Base-by-base conservation (phyloP, 768 basidiomycete species). In the Neoboletus magnificus region DNA sequence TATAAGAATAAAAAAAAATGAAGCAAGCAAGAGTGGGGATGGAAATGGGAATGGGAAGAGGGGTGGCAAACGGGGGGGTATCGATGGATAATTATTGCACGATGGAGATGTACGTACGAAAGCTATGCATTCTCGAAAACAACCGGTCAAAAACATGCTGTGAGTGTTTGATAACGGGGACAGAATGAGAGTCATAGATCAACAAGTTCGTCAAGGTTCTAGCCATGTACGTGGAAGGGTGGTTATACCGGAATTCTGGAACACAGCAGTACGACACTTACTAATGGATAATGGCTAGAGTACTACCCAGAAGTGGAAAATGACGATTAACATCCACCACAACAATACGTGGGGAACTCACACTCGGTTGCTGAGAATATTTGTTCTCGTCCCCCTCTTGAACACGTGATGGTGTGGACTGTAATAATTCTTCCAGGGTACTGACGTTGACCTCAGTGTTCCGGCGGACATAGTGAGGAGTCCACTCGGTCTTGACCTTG, bases 141-240 rank as follows among this genome's bases (percentile, higher is more conserved):
- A 20, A 46, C 11, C 5, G 25, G 9, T 13, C 20, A 48, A 33
- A 43, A 33, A 39, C 2, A 0, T 36, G 29, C 16, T 1, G 36
- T 5, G 18, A 25, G n/a, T 15, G 3, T 25, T 35, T n/a, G 35
- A 23, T 3, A 22, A 13, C 23, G 23, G 49, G 33, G 46, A 8
- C 4, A 16, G 13, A 25, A 29, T 7, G 3, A 25, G 6, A 13
- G 7, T 62, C 41, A 68, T n/a, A 68, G 52, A 32, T 68, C 60
- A 52, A 68, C 42, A 0, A 35, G 36, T 22, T 68, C 67, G 25
- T 67, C 56, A 6, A 68, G 65, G 39, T 68, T 54, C 67, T 68
- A 25, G 22, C 23, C 11, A 16, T 43, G 41, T 15, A 11, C 15
- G 36, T 16, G 22, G n/a, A n/a, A 44, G 4, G 10, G 16, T 47